phyloP scores from a whole-genome alignment of 805 yeast species.

The Lipomyces lipofer region DNA sequence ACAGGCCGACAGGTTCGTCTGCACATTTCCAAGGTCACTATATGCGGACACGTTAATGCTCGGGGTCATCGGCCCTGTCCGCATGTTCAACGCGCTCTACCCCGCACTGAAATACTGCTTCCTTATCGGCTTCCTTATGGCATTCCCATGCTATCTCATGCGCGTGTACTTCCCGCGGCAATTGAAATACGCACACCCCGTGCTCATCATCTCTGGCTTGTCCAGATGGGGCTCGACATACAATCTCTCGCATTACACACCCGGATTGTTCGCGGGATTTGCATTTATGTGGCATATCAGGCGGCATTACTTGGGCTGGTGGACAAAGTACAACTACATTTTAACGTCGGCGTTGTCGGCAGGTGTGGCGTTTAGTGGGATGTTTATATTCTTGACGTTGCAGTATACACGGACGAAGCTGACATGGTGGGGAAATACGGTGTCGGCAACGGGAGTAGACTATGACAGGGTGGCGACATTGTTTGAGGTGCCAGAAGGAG shows the following conservation, averaged over 20 bases:
- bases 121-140: constrained; percentile 12
- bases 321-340: constrained; percentile 72
- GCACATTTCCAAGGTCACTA: constrained; percentile 9
- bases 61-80: constrained; percentile 12
- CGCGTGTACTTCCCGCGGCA: not conserved
- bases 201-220: constrained; percentile 5
- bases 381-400: constrained; percentile 53
- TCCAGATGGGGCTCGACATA: constrained; percentile 3
- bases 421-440: constrained; percentile 61
- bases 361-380: constrained; percentile 61
- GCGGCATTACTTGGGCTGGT: constrained; percentile 60
- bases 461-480: constrained; percentile 2
- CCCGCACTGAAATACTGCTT: constrained; percentile 16
- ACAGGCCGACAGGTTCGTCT: constrained; percentile 2
- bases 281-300: constrained; percentile 58
- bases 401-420: constrained; percentile 38
- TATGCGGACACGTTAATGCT: constrained; percentile 14
- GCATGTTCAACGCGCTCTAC: constrained; percentile 13
- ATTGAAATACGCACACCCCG: constrained; percentile 9
- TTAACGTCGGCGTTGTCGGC: constrained; percentile 65
- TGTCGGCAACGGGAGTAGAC: constrained; percentile 14
- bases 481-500: constrained; percentile 36
- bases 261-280: constrained; percentile 42
- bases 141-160: constrained; percentile 2
- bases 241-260: constrained; percentile 7